Evolutionary conservation across 2,329 filamentous ascomycete species (phyloP).

Genomic region (Clarireedia paspali): DNA sequence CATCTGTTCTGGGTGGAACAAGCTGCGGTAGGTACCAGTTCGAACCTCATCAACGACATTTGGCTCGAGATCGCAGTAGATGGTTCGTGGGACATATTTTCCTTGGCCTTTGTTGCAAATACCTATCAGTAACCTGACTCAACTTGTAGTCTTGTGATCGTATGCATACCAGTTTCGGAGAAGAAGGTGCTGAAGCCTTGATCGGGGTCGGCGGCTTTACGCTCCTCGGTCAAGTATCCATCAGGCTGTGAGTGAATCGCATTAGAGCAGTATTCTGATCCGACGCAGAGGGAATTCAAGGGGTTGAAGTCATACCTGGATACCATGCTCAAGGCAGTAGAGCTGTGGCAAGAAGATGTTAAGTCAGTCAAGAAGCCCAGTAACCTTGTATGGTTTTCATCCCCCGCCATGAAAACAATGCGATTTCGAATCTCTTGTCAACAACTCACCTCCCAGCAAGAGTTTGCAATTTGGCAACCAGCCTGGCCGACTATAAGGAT

Average conservation of each 20-base stretch:
- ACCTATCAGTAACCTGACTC: slow-evolving; percentile 24
- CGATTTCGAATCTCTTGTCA: slow-evolving; percentile 8
- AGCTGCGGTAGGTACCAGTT: slow-evolving; percentile 51
- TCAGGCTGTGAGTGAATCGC: slow-evolving; percentile 60
- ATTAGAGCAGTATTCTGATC: slow-evolving; percentile 27
- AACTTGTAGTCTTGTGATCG: slow-evolving; percentile 12
- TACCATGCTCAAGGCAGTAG: slow-evolving; percentile 99
- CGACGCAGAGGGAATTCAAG: neutral
- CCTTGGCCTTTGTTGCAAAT: slow-evolving; percentile 42
- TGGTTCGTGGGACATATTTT: slow-evolving; percentile 61
- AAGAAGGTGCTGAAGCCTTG: slow-evolving; percentile 99
- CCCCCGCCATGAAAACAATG: neutral
- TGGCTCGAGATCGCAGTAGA: slow-evolving; percentile 60
- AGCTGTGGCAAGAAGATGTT: slow-evolving; percentile 52
- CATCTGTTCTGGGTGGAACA: slow-evolving; percentile 59
- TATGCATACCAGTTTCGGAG: slow-evolving; percentile 85
- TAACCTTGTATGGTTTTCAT: neutral
- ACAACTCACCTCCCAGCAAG: slow-evolving; percentile 95
- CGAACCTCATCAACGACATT: slow-evolving; percentile 62
- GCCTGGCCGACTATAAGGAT: slow-evolving; percentile 83
- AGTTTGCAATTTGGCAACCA: slow-evolving; percentile 99
- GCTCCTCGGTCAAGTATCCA: slow-evolving; percentile 97
- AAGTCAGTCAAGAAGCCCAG: slow-evolving; percentile 18
- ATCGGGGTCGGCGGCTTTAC: slow-evolving; percentile 86
- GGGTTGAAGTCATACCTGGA: slow-evolving; percentile 65